A percentile compares a stretch with the other conserved stretches of the same genome.
Evolutionary conservation across 352 stramenopile species (phyloP).

Genomic region (Phytophthora ohioensis): DNA sequence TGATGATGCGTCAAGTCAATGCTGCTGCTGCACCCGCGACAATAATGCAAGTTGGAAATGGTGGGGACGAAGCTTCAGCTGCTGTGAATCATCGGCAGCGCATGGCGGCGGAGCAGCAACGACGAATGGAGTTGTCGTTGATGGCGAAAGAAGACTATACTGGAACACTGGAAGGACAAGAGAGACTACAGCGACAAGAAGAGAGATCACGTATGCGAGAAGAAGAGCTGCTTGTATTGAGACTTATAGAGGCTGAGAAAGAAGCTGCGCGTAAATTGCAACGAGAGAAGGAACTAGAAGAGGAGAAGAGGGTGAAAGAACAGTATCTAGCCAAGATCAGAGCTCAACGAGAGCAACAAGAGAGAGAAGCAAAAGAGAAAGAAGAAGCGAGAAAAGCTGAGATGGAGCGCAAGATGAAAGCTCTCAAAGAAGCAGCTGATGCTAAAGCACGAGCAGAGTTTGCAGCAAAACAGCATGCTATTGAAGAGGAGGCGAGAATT

Average conservation of each 20-base stretch:
- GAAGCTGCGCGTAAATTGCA: constrained; percentile 37
- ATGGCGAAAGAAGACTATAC: constrained; percentile 77
- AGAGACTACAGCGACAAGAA: constrained; percentile 55
- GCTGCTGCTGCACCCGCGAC: constrained; percentile 28
- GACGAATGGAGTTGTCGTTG: constrained; percentile 50
- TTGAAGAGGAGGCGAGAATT: constrained; percentile 48
- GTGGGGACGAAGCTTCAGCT: constrained; percentile 53
- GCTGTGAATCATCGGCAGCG: constrained; percentile 72
- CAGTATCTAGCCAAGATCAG: constrained; percentile 65
- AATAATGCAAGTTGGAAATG: neutral
- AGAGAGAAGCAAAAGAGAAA: constrained; percentile 51
- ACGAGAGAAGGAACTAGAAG: constrained; percentile 49
- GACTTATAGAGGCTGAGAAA: constrained; percentile 55
- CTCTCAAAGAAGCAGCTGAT: constrained; percentile 70
- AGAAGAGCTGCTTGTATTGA: constrained; percentile 59
- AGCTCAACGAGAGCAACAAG: constrained; percentile 51
- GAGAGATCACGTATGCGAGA: constrained; percentile 65
- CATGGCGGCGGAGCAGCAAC: constrained; percentile 57
- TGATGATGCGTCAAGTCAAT: constrained; percentile 68
- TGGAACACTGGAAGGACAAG: constrained; percentile 57
- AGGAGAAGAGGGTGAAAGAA: constrained; percentile 56
- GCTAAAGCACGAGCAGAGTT: constrained; percentile 61
- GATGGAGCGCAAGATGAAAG: constrained; percentile 66
- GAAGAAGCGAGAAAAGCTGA: constrained; percentile 48
- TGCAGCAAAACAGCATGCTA: constrained; percentile 43